These are phyloP conservation scores for Gossypium australe DNA, from an alignment of 345 rosid species.

Conservation along the genomic window DNA sequence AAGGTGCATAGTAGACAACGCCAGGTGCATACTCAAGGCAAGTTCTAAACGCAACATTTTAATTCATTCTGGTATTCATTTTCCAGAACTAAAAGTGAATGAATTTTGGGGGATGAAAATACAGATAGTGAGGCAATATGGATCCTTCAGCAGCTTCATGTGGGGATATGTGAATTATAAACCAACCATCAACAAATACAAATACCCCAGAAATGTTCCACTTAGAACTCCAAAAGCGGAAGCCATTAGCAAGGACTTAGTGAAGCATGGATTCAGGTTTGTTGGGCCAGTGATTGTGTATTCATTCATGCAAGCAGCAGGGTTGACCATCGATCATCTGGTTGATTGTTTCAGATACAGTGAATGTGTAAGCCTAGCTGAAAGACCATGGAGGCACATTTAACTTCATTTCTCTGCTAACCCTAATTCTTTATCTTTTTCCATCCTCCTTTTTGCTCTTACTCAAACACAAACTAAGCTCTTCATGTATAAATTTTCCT, in stretches of 20 bases:
- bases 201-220: slow-evolving; percentile 76
- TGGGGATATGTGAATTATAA: slow-evolving; percentile 88
- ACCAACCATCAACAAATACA: slow-evolving; percentile 62
- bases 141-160: slow-evolving; percentile 79
- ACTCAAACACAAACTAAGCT: not conserved
- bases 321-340: slow-evolving; percentile 81
- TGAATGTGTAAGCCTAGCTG: slow-evolving; percentile 78
- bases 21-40: slow-evolving; percentile 83
- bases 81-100: not conserved
- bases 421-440: not conserved
- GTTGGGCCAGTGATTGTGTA: slow-evolving; percentile 93
- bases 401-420: slow-evolving; percentile 16
- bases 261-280: slow-evolving; percentile 74
- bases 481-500: not conserved
- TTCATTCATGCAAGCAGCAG: slow-evolving; percentile 96
- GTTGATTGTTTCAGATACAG: slow-evolving; percentile 72
- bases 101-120: not conserved
- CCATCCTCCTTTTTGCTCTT: not conserved
- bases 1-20: slow-evolving; percentile 82
- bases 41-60: slow-evolving; percentile 11
- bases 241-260: slow-evolving; percentile 69
- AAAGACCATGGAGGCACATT: slow-evolving; percentile 89
- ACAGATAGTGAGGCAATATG: slow-evolving; percentile 67
- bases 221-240: slow-evolving; percentile 84
- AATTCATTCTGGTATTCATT: not conserved